Base-by-base conservation (phyloP, 768 basidiomycete species). In the Imleria badia region DNA sequence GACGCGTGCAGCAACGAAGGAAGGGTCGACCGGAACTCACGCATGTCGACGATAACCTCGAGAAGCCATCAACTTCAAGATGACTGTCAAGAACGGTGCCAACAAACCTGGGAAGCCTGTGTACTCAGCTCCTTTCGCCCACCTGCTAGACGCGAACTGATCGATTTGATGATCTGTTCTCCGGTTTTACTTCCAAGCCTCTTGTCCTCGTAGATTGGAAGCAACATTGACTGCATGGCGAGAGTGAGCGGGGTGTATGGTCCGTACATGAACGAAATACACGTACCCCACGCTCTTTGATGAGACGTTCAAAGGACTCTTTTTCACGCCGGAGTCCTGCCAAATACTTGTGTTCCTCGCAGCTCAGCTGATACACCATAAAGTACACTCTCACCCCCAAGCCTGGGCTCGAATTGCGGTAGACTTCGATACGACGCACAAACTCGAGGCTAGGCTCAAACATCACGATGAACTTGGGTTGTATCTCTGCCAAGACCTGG, bases 341-440 rank as follows among this genome's bases (percentile, higher is more conserved):
- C 30, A 99, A 80, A 70, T 97, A 99, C 68, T 91, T 91, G 70
- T 96, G 94, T 63, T 99, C 97, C 69, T 99, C 97, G 59, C 89
- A 89, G 45, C 92, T 95, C 63, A 90, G 84, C 52, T 84, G 80
- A 71, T 98, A 98, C n/a, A 93, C 76, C 89, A 97, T 89, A 68
- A 98, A 94, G 72, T 98, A 98, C 3, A 98, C 89, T 14, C 95
- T 78, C 0, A 98, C 84, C 0, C 80, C 87, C 7, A 96, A 71
- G 0, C 91, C 91, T 0, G 92, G 87, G 72, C 87, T 85, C 4
- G 88, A 83, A 52, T 85, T 89, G 61, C 89, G 85, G 69, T 96
- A 98, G 49, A 92, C 95, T 79, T 99, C 95, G 23, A 99, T 79
- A 1, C 97, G 81, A 26, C 97, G 79, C 35, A 98, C 83, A 62